Base-by-base conservation (phyloP, 306 rosid species). In the Malus orientalis region DNA sequence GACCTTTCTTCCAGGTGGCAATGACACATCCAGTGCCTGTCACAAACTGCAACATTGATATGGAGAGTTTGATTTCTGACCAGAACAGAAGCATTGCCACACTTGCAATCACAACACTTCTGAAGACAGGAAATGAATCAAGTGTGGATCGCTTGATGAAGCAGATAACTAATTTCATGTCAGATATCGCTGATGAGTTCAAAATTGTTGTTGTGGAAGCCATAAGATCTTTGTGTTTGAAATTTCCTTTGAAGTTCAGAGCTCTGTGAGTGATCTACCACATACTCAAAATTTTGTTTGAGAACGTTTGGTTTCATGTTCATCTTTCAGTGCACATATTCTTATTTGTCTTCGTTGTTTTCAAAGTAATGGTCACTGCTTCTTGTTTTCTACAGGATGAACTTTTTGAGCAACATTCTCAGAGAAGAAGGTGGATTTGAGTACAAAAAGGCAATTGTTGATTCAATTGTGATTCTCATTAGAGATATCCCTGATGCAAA, bases 341-440 rank as follows among this genome's bases (percentile, higher is more conserved):
- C 44, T 69, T 67, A 8, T 18, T 53, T 45, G 36, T 36, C 67
- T 42, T 11, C 62, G 76, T 38, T 58, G 25, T 19, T 61, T 38
- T 67, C 60, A 19, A 16, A 27, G 19, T 77, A 69, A 33, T 25
- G 49, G 38, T 20, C 59, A 51, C 53, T 74, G 53, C 32, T 32
- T 76, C 57, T 63, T 71, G 53, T 79, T 72, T 64, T 79, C 70
- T 27, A 84, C 77, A 95, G 99, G 87, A 95, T 95, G 99, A 92
- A 90, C 89, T 95, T 95, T 88, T 88, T 95, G 44, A 95, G 99
- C 91, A 95, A 86, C 86, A 95, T 95, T 86, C 99, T 95, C 32
- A 84, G 99, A 82, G 99, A 95, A 83, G 99, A 95, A 91, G 99
- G 99, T 30, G 99, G 99, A 20, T 95, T 95, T 81, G 99, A 95